Evolutionary conservation across 1,284 basidiomycete species (phyloP), one percentile per base, ranked within the genome.

Genomic region (Omphalotus olearius): DNA sequence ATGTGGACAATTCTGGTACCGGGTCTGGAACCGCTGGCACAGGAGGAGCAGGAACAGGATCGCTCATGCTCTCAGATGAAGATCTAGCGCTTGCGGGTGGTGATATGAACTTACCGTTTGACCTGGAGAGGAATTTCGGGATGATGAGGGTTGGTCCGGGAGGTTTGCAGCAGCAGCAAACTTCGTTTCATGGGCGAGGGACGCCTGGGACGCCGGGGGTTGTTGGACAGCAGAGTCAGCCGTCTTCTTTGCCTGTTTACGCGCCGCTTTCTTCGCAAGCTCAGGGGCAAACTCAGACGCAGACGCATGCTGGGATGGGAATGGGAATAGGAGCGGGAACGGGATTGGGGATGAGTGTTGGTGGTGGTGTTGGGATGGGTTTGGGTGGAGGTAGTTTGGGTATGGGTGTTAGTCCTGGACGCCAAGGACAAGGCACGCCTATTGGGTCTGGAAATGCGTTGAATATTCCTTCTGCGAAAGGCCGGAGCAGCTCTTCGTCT

Each of bases 51-150:
- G 63, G 69, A 13, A 66, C 80, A 6, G 74, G 83, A 0, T 80
- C 81, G 2, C 68, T 88, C 23, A 67, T 83, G 62, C 73, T 93
- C 40, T 83, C 83, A 0, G 91, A 93, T 60, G 91, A 92, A 51
- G 91, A 93, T 57, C 78, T 93, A 6, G 17, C 50, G 1, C 50
- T 44, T 37, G 85, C 88, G 0, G 80, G 75, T 38, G 73, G 74
- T 52, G 64, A 70, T 72, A 30, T 67, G 68, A 28, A 28, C 10
- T 33, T 33, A 33, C 30, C 30, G 30, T 33, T 30, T 23, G 14
- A 23, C 2, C 38, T 40, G 3, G 30, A 45, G 14, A 30, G 26
- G 43, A 45, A 30, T 30, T 45, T 45, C 30, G 43, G 43, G 26
- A 45, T 26, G 43, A 45, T 45, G 43, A 30, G 43, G 14, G 7